These are phyloP conservation scores for Madurella fahalii DNA, from an alignment of 2,329 filamentous ascomycete genomes.

Conservation along the genomic window DNA sequence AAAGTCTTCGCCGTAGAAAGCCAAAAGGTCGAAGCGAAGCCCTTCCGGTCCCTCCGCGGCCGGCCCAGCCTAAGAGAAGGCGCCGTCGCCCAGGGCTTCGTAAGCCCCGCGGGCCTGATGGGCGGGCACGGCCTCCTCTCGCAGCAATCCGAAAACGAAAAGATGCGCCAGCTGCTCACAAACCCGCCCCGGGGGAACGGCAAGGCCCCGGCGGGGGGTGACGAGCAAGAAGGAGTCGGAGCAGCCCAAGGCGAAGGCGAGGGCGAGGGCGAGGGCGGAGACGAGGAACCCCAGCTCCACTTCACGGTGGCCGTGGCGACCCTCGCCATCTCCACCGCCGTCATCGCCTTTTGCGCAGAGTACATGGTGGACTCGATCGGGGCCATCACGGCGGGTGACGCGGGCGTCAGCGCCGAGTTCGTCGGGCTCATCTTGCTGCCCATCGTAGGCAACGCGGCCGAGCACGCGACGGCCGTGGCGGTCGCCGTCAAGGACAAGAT, in stretches of 20 bases:
- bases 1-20: slow-evolving; percentile 75
- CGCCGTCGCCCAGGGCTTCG: slow-evolving; percentile 39
- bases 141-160: slow-evolving; percentile 35
- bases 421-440: slow-evolving; percentile 76
- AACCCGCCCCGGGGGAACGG: slow-evolving; percentile 32
- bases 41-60: slow-evolving; percentile 34
- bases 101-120: slow-evolving; percentile 38
- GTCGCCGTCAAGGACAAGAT: slow-evolving; percentile 82
- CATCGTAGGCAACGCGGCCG: slow-evolving; percentile 79
- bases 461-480: slow-evolving; percentile 76
- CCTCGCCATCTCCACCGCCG: no score
- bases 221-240: not conserved
- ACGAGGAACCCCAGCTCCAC: slow-evolving; percentile 70
- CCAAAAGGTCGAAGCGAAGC: slow-evolving; percentile 66
- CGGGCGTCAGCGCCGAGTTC: slow-evolving; percentile 63
- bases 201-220: no score
- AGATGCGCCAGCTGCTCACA: slow-evolving; percentile 42
- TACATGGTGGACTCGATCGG: slow-evolving; percentile 74
- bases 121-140: slow-evolving; percentile 31
- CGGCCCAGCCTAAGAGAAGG: slow-evolving; percentile 28
- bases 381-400: slow-evolving; percentile 55
- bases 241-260: slow-evolving; percentile 30
- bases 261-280: slow-evolving; percentile 60
- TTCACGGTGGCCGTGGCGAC: slow-evolving; percentile 69
- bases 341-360: slow-evolving; percentile 79